Evolutionary conservation across 257 asterid genomes (phyloP), one percentile per base, ranked within the genome.

Genomic region (Cruciata laevipes): DNA sequence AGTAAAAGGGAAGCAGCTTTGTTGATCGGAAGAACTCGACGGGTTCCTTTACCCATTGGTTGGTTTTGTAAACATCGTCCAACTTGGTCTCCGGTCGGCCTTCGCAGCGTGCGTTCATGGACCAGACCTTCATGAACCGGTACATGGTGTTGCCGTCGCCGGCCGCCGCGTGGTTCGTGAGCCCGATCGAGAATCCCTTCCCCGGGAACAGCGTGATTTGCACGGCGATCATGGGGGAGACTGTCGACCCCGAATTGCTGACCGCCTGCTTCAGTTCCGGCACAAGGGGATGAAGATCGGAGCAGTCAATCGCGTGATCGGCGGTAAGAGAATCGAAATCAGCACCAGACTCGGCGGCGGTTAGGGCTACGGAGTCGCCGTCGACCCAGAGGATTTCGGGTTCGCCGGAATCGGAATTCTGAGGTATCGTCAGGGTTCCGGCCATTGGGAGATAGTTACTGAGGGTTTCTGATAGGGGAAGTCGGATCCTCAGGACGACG

Each of bases 191-290:
- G 23, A 83, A 30, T 12, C 87, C 87, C 7, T 12, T 23, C 4
- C 27, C 69, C 0, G 84, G 76, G 68, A 82, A 82, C 1, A 82
- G 18, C 0, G 87, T 82, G 33, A 78, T 67, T 51, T 80, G 84
- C 3, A 83, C 53, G 7, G 81, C 72, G 4, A 79, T 20, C 17
- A 68, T 67, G 1, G 82, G 69, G 32, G 70, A 6, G 16, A 33
- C 24, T 61, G 2, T 60, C 14, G 6, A 23, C 14, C 66, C 49
- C 18, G 66, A 38, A 63, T 63, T 33, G 24, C 24, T 44, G 3
- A 35, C 18, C 0, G 66, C 42, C 0, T 21, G 64, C 8, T 76
- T 71, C 66, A 83, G 65, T 16, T 56, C 68, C 5, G 85, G 83
- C 20, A 77, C 71, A 17, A 72, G 65, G 3, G 66, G 47, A 14